These are phyloP conservation scores for Aschersonia sp. DNA, from an alignment of 2,329 filamentous ascomycete genomes.

Conservation along the genomic window DNA sequence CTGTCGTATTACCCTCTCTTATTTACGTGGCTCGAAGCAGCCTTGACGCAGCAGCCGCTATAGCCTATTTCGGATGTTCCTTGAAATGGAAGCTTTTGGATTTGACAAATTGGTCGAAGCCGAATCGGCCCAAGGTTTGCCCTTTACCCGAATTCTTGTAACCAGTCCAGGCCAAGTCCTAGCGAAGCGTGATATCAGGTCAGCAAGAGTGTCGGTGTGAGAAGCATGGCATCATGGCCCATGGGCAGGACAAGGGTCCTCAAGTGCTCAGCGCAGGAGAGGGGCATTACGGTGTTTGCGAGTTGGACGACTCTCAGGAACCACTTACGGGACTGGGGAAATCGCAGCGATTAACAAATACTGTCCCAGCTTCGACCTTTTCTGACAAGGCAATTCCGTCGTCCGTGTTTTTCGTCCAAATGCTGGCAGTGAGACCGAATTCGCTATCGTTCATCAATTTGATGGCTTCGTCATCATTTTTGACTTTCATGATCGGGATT, in stretches of 20 bases:
- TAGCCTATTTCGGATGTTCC: slow-evolving; percentile 48
- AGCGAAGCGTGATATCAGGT: slow-evolving; percentile 1
- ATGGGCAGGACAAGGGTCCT: not conserved
- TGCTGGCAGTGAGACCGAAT: slow-evolving; percentile 88
- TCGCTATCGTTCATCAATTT: slow-evolving; percentile 87
- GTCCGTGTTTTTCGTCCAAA: slow-evolving; percentile 82
- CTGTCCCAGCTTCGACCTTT: slow-evolving; percentile 79
- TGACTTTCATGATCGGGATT: slow-evolving; percentile 80
- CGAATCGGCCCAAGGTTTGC: slow-evolving; percentile 75
- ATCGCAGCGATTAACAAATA: slow-evolving; percentile 91
- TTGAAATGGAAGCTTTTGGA: slow-evolving; percentile 94
- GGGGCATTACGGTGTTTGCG: no score
- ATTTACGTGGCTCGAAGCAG: no score
- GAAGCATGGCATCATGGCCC: not conserved
- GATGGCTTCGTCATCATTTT: slow-evolving; percentile 67
- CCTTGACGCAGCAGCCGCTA: not conserved
- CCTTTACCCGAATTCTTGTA: slow-evolving; percentile 97
- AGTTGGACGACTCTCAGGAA: no score
- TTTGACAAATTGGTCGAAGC: slow-evolving; percentile 92
- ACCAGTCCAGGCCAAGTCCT: slow-evolving; percentile 93
- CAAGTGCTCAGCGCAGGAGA: not conserved
- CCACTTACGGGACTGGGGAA: slow-evolving; percentile 74
- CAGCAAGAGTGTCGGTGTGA: not conserved
- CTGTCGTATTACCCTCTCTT: no score
- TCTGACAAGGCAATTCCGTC: slow-evolving; percentile 66